Conservation (phyloP, 1,284 basidiomycete species). For the Austroboletus niveus region DNA sequence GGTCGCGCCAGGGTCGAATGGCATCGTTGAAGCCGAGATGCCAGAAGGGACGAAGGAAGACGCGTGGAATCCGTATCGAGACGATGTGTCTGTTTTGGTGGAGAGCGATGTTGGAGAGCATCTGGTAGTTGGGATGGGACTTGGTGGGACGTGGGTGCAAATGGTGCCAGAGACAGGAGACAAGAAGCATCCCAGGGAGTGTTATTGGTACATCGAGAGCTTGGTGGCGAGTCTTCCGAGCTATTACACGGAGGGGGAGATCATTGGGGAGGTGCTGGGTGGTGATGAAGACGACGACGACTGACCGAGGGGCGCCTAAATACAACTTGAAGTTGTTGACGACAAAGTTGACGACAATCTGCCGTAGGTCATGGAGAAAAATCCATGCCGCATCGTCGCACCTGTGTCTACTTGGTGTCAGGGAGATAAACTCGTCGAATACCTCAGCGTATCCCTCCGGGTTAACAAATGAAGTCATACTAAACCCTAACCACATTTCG, state of each 20-base stretch:
- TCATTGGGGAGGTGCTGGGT: not conserved
- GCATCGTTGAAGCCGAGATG: constrained; percentile 6
- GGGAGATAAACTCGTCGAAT: no score
- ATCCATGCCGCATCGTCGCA: no score
- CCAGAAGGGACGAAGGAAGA: not conserved
- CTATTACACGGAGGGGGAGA: constrained; percentile 25
- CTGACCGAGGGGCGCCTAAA: not conserved
- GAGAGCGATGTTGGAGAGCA: constrained; percentile 39
- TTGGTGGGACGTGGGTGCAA: constrained; percentile 57
- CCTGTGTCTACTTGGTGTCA: no score
- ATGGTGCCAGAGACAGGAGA: constrained; percentile 36
- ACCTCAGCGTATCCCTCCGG: not conserved
- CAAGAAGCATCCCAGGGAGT: constrained; percentile 5
- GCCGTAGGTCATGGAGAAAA: no score
- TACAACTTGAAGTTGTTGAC: not conserved
- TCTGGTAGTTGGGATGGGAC: constrained; percentile 47
- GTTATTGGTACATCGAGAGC: constrained; percentile 30
- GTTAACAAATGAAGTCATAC: constrained; percentile 16
- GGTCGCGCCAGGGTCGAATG: constrained; percentile 14
- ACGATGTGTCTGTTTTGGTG: constrained; percentile 56
- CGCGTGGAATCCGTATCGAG: constrained; percentile 46
- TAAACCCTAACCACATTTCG: constrained; percentile 31
- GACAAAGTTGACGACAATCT: no score
- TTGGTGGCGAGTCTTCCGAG: constrained; percentile 28
- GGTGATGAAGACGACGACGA: constrained; percentile 6